Conservation (phyloP, 176 grass and related monocot species). For the Avena eriantha region DNA sequence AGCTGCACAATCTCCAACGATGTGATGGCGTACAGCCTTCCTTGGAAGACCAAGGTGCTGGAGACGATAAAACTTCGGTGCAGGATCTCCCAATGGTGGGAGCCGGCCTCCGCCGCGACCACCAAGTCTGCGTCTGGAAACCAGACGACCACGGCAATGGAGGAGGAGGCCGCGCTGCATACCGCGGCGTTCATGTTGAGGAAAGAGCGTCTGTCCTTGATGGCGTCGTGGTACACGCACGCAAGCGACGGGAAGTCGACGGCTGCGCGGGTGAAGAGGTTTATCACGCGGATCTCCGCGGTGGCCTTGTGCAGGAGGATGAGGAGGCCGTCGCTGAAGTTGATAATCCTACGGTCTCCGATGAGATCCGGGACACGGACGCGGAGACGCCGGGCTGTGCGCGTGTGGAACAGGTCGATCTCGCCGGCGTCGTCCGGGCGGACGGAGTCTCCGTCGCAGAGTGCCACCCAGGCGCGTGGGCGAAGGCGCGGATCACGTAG, state of each 20-base stretch:
- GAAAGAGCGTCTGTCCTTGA: no score
- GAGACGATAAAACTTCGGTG: background rate
- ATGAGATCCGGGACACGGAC: background rate
- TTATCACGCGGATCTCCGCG: background rate
- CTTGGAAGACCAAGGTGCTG: background rate
- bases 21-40: background rate
- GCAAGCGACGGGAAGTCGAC: constrained; percentile 20
- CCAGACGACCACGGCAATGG: constrained; percentile 16
- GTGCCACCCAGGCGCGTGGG: background rate
- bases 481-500: background rate
- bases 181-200: background rate
- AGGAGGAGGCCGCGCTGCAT: background rate
- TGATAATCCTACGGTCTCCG: background rate
- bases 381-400: background rate
- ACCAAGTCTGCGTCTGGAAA: background rate
- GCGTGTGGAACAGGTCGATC: background rate
- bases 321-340: background rate
- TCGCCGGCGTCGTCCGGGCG: background rate
- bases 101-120: background rate
- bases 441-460: background rate
- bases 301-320: constrained; percentile 18
- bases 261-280: constrained; percentile 17
- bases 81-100: background rate
- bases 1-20: background rate
- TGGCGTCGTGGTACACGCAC: no score